Evolutionary conservation across 805 yeast species (phyloP), one percentile per base, ranked within the genome.

Genomic region (Ogataea angusta): DNA sequence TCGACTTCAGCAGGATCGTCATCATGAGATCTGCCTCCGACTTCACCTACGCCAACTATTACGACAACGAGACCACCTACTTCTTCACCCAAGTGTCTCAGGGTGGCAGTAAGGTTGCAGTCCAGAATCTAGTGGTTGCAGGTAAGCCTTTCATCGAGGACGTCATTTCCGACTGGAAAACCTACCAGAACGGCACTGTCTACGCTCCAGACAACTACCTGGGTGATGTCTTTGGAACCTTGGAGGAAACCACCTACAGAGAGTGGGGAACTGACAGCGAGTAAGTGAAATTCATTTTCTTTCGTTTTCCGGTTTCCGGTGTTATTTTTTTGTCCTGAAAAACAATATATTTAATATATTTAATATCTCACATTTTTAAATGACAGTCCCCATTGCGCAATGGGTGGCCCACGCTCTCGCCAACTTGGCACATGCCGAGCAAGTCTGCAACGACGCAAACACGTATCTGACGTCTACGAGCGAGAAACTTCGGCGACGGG

Each of bases 1-100:
- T 75, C 38, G 82, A 78, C 57, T 80, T 62, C 57, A 62, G 70
- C 45, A 72, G 85, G 62, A 67, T 80, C 45, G 76, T 78, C 10
- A 66, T 78, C 19, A 64, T 78, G 76, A 75, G 85, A 67, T 67
- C 82, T 34, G 76, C 76, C 47, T 75, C 82, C 4, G 82, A 80
- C 61, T 77, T 75, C 78, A 39, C 85, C 77, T 52, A 69, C 32
- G 33, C 57, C 28, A 49, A 56, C 42, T 36, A 42, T 30, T 55
- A 51, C 46, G 17, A 36, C 33, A 62, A 69, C 47, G 66, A 68
- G 48, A 67, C 82, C 8, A 69, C 73, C 31, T 64, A 66, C 22
- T 76, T 74, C 66, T 77, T 79, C 67, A 66, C 62, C 53, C 62
- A 68, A 34, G 68, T 68, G 37, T 58, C 60, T 36, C 74, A 72